Conservation (phyloP, 23 red algal genomes). For the Gracilaria caudata region DNA sequence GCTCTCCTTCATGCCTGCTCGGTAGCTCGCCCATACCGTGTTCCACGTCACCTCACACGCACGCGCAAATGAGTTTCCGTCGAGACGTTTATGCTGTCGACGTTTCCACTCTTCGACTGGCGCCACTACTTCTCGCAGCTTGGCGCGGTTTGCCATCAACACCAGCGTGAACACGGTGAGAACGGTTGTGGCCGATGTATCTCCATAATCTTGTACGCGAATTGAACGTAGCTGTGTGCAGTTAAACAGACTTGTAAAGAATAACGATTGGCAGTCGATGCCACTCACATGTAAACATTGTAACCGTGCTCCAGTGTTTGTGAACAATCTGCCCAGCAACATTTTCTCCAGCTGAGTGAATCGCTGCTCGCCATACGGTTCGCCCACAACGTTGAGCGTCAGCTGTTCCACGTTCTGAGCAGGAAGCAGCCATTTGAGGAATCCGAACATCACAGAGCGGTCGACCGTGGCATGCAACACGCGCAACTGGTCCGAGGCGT, state of each 20-base stretch:
- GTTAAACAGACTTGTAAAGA: conserved; percentile 47
- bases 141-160: conserved; percentile 27
- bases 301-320: conserved; percentile 30
- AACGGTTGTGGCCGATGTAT: conserved; percentile 5
- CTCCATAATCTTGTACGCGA: conserved; percentile 46
- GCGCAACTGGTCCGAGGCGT: conserved; percentile 12
- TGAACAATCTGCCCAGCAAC: conserved; percentile 51
- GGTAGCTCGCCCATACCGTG: conserved; percentile 54
- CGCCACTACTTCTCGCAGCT: conserved; percentile 9
- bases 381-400: conserved; percentile 34
- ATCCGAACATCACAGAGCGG: conserved; percentile 43
- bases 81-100: background rate
- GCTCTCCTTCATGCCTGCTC: conserved; percentile 44
- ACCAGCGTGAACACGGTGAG: conserved; percentile 43
- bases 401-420: background rate
- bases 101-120: conserved; percentile 42
- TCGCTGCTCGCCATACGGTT: conserved; percentile 10
- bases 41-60: conserved; percentile 53
- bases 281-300: conserved; percentile 15
- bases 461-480: conserved; percentile 31
- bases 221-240: conserved; percentile 42
- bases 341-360: conserved; percentile 33
- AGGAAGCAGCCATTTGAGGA: conserved; percentile 49
- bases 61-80: conserved; percentile 1
- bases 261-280: conserved; percentile 41